Evolutionary conservation across 345 rosid genomes (phyloP).

Genomic region (Odontarrhena argentea): DNA sequence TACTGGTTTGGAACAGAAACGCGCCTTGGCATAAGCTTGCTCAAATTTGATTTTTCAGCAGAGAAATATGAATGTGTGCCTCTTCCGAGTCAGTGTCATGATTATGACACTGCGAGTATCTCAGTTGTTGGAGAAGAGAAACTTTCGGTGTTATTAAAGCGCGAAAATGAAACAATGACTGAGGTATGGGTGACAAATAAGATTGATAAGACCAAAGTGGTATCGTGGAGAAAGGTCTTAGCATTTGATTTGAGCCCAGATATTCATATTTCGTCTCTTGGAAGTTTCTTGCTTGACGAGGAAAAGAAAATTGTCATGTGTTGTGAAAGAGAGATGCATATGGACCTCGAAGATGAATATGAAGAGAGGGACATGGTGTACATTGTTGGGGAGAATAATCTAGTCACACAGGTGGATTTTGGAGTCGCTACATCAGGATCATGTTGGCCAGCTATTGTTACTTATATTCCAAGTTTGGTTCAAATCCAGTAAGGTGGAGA

Average conservation of each 20-base stretch:
- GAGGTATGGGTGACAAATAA: constrained; percentile 8
- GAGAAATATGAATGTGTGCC: neutral
- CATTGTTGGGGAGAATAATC: neutral
- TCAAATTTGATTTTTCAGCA: neutral
- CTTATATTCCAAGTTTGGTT: neutral
- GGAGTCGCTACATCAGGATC: neutral
- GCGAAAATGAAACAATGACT: too few species aligned
- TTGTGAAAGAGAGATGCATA: neutral
- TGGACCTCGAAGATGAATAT: neutral
- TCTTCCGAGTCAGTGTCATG: neutral
- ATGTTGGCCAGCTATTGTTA: neutral
- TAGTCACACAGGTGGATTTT: neutral
- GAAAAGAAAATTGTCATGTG: neutral
- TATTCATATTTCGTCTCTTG: too few species aligned
- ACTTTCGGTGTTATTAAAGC: neutral
- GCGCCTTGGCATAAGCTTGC: neutral
- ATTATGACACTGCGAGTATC: neutral
- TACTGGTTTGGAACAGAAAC: neutral
- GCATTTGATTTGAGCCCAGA: neutral
- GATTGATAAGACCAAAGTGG: neutral
- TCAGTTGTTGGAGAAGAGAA: neutral
- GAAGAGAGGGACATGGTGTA: neutral
- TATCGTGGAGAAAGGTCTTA: neutral
- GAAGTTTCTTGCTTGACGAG: neutral
- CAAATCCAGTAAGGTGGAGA: neutral